Percentiles rank a stretch among this genome's conserved stretches.
Evolutionary conservation across 306 rosid genomes (phyloP).

Genomic region (Sophora flavescens): DNA sequence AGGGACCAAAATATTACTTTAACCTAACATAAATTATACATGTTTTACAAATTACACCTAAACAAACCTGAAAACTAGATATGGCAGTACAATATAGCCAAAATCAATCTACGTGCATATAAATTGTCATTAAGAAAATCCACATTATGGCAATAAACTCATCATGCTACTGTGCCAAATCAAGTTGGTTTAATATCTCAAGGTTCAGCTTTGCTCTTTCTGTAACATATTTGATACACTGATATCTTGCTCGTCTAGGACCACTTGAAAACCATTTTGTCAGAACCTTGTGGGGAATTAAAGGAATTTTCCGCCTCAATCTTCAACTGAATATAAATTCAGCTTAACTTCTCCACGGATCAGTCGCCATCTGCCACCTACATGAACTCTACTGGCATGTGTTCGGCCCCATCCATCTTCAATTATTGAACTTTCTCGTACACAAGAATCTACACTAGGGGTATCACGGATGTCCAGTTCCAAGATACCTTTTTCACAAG

Average conservation of each 20-base stretch:
- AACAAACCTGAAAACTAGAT: constrained; percentile 31
- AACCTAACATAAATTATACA: too few species aligned
- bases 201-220: constrained; percentile 80
- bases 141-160: constrained; percentile 27
- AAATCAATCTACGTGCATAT: constrained; percentile 23
- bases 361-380: constrained; percentile 96
- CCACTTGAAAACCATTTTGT: constrained; percentile 89
- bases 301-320: constrained; percentile 83
- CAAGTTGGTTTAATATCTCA: constrained; percentile 81
- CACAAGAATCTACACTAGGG: constrained; percentile 56
- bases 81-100: neutral
- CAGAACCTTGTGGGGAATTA: constrained; percentile 59
- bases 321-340: constrained; percentile 83
- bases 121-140: constrained; percentile 11
- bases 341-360: constrained; percentile 94
- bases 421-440: constrained; percentile 68
- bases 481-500: constrained; percentile 52
- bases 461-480: constrained; percentile 57
- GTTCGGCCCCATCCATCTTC: constrained; percentile 99
- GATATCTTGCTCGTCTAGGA: constrained; percentile 78
- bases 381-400: constrained; percentile 94
- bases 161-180: constrained; percentile 67
- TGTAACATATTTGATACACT: constrained; percentile 71
- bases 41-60: constrained; percentile 43
- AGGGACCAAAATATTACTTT: too few species aligned